phyloP scores from a whole-genome alignment of 345 rosid genomes.

The Tarenaya hassleriana region DNA sequence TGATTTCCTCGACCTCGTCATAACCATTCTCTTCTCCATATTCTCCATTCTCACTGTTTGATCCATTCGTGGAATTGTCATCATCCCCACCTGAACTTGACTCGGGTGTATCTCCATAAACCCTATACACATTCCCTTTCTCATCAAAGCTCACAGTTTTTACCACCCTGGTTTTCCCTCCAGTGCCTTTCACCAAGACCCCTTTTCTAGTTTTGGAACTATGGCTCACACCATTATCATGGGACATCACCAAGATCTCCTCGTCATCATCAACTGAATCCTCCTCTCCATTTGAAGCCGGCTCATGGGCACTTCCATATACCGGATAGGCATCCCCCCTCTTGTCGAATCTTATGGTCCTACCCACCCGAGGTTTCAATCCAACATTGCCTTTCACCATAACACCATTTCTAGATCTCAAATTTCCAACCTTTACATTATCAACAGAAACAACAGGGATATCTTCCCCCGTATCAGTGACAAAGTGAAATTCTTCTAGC shows the following conservation, averaged over 20 bases:
- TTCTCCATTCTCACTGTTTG: constrained; percentile 34
- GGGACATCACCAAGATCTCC: constrained; percentile 16
- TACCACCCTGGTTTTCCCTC: constrained; percentile 10
- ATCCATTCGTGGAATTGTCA: constrained; percentile 31
- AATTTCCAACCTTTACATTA: constrained; percentile 19
- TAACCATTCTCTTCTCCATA: constrained; percentile 21
- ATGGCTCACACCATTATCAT: constrained; percentile 2
- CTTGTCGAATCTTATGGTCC: constrained; percentile 47
- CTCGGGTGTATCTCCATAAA: constrained; percentile 35
- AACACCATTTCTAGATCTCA: constrained; percentile 27
- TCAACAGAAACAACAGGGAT: constrained; percentile 9
- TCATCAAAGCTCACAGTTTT: constrained; percentile 21
- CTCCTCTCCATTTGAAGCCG: constrained; percentile 35
- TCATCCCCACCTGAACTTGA: constrained; percentile 33
- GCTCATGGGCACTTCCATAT: constrained; percentile 26
- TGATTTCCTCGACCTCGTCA: constrained; percentile 29
- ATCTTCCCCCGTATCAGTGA: constrained; percentile 29
- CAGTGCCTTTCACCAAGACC: constrained; percentile 23
- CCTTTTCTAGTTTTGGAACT: constrained; percentile 10
- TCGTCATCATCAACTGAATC: constrained; percentile 20
- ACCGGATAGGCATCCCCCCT: constrained; percentile 43
- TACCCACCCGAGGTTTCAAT: constrained; percentile 42
- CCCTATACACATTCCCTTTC: constrained; percentile 20
- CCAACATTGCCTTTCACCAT: constrained; percentile 22
- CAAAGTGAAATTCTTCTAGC: constrained; percentile 57